Conservation (phyloP, 1,284 basidiomycete species). For the Peniophora sp. region DNA sequence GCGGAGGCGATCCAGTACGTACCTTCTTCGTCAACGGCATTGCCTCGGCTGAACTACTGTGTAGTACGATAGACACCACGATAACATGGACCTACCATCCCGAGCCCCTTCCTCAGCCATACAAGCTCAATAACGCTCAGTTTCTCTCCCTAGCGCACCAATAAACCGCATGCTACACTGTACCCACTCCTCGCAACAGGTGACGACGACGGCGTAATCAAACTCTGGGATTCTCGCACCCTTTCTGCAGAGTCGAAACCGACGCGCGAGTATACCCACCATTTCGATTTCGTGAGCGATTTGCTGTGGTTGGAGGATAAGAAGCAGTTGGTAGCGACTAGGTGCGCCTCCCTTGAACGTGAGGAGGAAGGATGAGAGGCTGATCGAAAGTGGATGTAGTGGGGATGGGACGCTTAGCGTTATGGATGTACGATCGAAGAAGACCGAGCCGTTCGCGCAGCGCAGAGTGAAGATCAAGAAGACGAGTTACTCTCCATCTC, state of each 20-base stretch:
- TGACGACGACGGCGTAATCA: constrained; percentile 91
- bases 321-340: constrained; percentile 79
- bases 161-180: constrained; percentile 78
- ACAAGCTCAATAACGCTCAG: too few relatives aligned
- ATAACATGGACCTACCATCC: constrained; percentile 44
- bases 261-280: constrained; percentile 72
- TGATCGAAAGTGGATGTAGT: constrained; percentile 31
- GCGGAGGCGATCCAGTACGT: constrained; percentile 69
- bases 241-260: constrained; percentile 22
- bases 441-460: constrained; percentile 61
- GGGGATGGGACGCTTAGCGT: constrained; percentile 90
- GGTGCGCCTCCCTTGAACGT: constrained; percentile 36
- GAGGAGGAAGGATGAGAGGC: neutral
- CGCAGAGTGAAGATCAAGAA: constrained; percentile 93
- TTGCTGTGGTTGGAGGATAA: constrained; percentile 84
- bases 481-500: constrained; percentile 87
- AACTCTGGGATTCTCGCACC: constrained; percentile 83
- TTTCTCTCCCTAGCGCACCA: constrained; percentile 54
- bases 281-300: constrained; percentile 94
- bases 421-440: constrained; percentile 80
- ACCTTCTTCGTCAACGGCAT: neutral
- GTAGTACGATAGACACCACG: constrained; percentile 66
- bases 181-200: constrained; percentile 75
- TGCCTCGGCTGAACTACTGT: neutral
- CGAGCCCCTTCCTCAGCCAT: constrained; percentile 2